phyloP scores from a whole-genome alignment of 139 green algal genomes.

The Chlorella sp. region DNA sequence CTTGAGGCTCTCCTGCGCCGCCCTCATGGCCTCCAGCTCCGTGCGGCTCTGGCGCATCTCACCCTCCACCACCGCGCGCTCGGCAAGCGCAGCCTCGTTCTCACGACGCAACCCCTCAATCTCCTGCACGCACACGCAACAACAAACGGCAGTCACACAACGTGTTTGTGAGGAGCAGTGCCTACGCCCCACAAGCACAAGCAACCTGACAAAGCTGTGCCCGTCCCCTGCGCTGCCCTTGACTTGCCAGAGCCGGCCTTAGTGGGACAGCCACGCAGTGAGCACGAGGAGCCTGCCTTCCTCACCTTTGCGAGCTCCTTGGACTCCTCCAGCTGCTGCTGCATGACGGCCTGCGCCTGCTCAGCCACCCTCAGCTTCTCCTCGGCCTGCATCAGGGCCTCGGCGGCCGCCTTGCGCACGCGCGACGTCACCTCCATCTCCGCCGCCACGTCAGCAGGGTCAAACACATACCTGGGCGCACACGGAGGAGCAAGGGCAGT shows the following conservation, averaged over 20 bases:
- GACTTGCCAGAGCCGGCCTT: too few relatives aligned
- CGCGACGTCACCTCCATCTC: slow-evolving; percentile 36
- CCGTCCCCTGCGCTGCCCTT: too few relatives aligned
- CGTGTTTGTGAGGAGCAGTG: slow-evolving; percentile 3
- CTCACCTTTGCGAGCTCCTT: slow-evolving; percentile 20
- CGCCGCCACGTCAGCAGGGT: slow-evolving; percentile 32
- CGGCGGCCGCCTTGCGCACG: slow-evolving; percentile 31
- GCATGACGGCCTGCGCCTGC: slow-evolving; percentile 24
- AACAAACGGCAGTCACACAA: slow-evolving; percentile 1
- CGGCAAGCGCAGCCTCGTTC: slow-evolving; percentile 3
- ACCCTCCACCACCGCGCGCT: slow-evolving; percentile 17
- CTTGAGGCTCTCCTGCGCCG: slow-evolving; percentile 21
- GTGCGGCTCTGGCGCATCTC: slow-evolving; percentile 7
- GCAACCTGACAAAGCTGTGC: too few relatives aligned
- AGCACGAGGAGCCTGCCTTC: too few relatives aligned
- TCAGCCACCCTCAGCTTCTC: slow-evolving; percentile 33
- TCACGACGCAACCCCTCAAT: slow-evolving; percentile 5
- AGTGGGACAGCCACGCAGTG: too few relatives aligned
- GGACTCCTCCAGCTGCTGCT: slow-evolving; percentile 30
- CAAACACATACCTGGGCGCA: slow-evolving; percentile 30
- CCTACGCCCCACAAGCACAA: background rate
- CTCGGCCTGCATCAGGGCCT: slow-evolving; percentile 38
- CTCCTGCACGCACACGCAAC: slow-evolving; percentile 9
- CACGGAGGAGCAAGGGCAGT: slow-evolving; percentile 1
- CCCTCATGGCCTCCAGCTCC: slow-evolving; percentile 21